phyloP scores from a whole-genome alignment of 441 rosid genomes.

The Populus hybrid region DNA sequence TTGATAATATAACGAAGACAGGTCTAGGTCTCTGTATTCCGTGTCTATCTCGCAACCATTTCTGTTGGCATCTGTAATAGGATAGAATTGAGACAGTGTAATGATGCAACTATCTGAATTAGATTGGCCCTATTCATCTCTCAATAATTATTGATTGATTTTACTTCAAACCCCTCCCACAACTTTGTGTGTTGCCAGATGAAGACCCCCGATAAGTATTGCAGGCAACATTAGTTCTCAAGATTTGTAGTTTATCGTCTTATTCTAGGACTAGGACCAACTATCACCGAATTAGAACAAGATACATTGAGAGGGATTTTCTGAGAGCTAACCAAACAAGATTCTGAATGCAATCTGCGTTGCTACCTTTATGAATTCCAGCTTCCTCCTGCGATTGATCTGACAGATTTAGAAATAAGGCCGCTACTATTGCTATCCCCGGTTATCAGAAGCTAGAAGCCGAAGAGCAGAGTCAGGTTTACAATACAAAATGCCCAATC shows the following conservation, averaged over 20 bases:
- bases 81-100: not conserved
- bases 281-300: not conserved
- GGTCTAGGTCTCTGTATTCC: not conserved
- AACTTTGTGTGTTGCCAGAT: not conserved
- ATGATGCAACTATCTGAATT: not conserved
- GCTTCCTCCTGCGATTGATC: constrained; percentile 26
- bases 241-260: not conserved
- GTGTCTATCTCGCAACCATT: too few species aligned
- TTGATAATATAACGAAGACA: too few species aligned
- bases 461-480: constrained; percentile 20
- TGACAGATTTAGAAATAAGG: constrained; percentile 28
- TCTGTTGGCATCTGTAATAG: too few species aligned
- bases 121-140: not conserved
- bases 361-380: constrained; percentile 22
- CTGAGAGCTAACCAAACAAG: not conserved
- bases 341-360: not conserved
- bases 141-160: not conserved
- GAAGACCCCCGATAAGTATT: not conserved
- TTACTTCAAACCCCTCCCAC: not conserved
- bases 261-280: not conserved
- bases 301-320: not conserved
- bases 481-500: constrained; percentile 32
- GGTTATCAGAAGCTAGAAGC: constrained; percentile 26
- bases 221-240: not conserved
- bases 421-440: constrained; percentile 30